These are phyloP conservation scores for Neofusicoccum parvum DNA, from an alignment of 2,329 filamentous ascomycete genomes.

Conservation along the genomic window DNA sequence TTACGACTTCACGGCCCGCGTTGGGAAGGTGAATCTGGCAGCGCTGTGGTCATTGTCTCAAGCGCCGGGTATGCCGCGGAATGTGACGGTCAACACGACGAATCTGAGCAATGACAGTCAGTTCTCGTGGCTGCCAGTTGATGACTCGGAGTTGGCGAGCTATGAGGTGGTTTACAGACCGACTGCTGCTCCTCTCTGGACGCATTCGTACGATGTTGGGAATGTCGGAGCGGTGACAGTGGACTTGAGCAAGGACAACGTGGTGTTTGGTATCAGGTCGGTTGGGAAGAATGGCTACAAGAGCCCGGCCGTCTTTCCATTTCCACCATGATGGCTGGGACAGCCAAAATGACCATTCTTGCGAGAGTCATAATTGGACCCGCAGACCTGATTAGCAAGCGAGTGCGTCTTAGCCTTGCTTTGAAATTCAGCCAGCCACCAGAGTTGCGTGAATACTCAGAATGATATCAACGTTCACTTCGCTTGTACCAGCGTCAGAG, in stretches of 20 bases:
- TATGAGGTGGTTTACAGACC: slow-evolving; percentile 62
- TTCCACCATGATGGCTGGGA: slow-evolving; percentile 29
- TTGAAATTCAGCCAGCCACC: no score
- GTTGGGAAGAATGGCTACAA: slow-evolving; percentile 55
- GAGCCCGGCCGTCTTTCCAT: slow-evolving; percentile 51
- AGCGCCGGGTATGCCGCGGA: slow-evolving; percentile 53
- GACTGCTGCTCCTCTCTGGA: slow-evolving; percentile 55
- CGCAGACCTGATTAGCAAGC: no score
- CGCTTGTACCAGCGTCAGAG: no score
- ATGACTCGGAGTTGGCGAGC: slow-evolving; percentile 44
- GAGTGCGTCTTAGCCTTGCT: no score
- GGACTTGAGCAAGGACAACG: slow-evolving; percentile 59
- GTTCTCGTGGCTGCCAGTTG: slow-evolving; percentile 51
- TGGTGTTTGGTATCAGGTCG: slow-evolving; percentile 58
- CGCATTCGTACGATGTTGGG: slow-evolving; percentile 53
- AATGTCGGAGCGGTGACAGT: slow-evolving; percentile 50
- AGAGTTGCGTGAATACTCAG: no score
- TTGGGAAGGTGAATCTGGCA: slow-evolving; percentile 58
- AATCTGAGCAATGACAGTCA: slow-evolving; percentile 53
- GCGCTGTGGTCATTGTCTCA: slow-evolving; percentile 57
- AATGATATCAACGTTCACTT: no score
- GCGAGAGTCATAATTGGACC: no score
- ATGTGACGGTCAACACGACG: slow-evolving; percentile 53
- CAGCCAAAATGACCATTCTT: no score
- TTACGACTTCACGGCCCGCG: slow-evolving; percentile 56